Evolutionary conservation across 495 filamentous ascomycete genomes (phyloP).

Genomic region (Neurospora terricola): DNA sequence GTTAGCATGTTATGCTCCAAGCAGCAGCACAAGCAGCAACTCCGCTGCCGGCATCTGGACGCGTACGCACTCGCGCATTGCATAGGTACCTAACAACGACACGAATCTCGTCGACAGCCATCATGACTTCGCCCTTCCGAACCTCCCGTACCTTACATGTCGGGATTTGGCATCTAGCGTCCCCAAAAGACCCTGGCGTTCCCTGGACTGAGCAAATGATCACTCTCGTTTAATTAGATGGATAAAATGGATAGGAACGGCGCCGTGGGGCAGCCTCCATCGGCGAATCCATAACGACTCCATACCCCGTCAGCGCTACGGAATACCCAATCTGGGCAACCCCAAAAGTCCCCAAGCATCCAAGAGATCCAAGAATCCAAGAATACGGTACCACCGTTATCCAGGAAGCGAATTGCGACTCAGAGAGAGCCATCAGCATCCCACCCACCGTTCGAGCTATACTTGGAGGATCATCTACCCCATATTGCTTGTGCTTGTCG

Average conservation of each 20-base stretch:
- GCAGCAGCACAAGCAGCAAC: neutral
- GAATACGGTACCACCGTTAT: neutral
- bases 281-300: neutral
- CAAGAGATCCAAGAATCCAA: neutral
- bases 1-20: neutral
- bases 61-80: neutral
- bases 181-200: neutral
- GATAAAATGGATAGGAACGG: neutral
- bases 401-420: neutral
- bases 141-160: neutral
- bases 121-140: neutral
- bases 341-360: neutral
- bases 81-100: neutral
- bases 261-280: neutral
- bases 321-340: neutral
- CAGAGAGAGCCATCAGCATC: neutral
- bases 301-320: neutral
- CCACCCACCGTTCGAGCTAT: neutral
- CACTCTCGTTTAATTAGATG: neutral
- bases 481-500: neutral
- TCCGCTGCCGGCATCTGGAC: neutral
- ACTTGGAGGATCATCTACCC: neutral
- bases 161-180: neutral
- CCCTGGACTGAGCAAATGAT: neutral
- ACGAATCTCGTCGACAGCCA: neutral